These are phyloP conservation scores for Exophiala xenobiotica DNA, from an alignment of 2,329 filamentous ascomycete genomes.

Conservation along the genomic window DNA sequence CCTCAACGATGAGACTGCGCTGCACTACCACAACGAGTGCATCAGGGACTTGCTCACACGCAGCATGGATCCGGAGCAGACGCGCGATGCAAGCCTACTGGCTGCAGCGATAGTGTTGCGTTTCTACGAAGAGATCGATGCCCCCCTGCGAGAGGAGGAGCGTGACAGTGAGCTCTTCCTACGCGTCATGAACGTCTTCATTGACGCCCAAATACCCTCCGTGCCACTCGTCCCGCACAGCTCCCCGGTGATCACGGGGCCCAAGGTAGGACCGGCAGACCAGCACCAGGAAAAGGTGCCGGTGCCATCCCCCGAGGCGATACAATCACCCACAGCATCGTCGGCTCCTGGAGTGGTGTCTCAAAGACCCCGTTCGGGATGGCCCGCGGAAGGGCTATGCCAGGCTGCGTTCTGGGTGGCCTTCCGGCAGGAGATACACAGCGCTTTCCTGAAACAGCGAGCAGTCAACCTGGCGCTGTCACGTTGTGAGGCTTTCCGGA, in stretches of 20 bases:
- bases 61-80: constrained; percentile 38
- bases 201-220: constrained; percentile 25
- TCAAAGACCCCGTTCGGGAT: constrained; percentile 1
- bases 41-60: constrained; percentile 42
- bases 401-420: constrained; percentile 50
- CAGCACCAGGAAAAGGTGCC: neutral
- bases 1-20: constrained; percentile 38
- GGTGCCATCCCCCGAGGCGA: constrained; percentile 38
- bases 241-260: constrained; percentile 15
- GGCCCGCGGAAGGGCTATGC: constrained; percentile 36
- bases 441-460: constrained; percentile 44
- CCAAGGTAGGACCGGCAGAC: neutral
- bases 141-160: constrained; percentile 24
- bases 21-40: constrained; percentile 45
- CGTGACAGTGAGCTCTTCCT: constrained; percentile 29
- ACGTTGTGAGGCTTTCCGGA: constrained; percentile 39
- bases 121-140: constrained; percentile 45
- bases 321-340: constrained; percentile 35
- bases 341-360: neutral
- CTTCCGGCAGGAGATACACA: constrained; percentile 51
- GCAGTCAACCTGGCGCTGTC: constrained; percentile 40
- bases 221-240: constrained; percentile 11
- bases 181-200: constrained; percentile 33
- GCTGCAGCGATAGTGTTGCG: constrained; percentile 41
- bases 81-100: constrained; percentile 41